phyloP scores from a whole-genome alignment of 352 stramenopile species.

The Pythium dissimile region DNA sequence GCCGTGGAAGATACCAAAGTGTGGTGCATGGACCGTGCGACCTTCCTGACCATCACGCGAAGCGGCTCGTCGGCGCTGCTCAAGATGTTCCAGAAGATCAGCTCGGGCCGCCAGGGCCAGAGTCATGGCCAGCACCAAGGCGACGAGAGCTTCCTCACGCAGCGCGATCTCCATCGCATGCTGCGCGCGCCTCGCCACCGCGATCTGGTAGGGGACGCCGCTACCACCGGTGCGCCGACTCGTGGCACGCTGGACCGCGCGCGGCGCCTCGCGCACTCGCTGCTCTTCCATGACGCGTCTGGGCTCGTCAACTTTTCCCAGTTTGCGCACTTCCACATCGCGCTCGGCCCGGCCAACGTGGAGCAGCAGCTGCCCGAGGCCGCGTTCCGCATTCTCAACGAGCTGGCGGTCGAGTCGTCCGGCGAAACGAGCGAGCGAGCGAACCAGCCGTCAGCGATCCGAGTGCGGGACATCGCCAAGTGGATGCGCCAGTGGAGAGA shows the following conservation, averaged over 20 bases:
- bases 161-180: constrained; percentile 55
- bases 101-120: constrained; percentile 29
- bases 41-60: constrained; percentile 81
- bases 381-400: constrained; percentile 70
- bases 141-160: constrained; percentile 57
- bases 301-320: constrained; percentile 86
- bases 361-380: constrained; percentile 76
- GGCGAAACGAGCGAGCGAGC: neutral
- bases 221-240: neutral
- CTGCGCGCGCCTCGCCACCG: constrained; percentile 26
- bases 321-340: constrained; percentile 88
- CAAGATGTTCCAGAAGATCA: constrained; percentile 71
- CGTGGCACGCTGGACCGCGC: constrained; percentile 44
- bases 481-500: constrained; percentile 40
- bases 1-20: constrained; percentile 87
- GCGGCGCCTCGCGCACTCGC: constrained; percentile 50
- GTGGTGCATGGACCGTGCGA: constrained; percentile 90
- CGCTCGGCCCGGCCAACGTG: constrained; percentile 56
- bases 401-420: constrained; percentile 24
- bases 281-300: constrained; percentile 71
- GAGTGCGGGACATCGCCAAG: constrained; percentile 40
- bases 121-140: too few relatives aligned
- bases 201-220: neutral
- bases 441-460: constrained; percentile 37
- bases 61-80: constrained; percentile 75